A percentile compares a stretch with the other conserved stretches of the same genome.
Conservation (phyloP, 108 stramenopile genomes). For the Mediolabrus comicus region DNA sequence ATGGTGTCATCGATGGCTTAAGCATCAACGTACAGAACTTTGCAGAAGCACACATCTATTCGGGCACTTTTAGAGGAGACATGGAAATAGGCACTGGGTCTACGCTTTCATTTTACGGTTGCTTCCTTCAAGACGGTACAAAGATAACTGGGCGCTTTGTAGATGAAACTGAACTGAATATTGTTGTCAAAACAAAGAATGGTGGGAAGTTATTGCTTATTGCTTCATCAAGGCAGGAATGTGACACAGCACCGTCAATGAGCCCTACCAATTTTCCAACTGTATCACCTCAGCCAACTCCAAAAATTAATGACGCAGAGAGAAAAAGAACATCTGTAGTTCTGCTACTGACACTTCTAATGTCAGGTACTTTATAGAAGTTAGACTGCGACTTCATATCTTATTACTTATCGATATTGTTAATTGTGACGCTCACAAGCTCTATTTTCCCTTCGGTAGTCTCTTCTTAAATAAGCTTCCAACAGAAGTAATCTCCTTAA, state of each 20-base stretch:
- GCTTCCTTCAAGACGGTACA: neutral
- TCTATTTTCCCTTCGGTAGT: constrained; percentile 24
- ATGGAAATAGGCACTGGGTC: constrained; percentile 1
- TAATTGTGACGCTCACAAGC: too few species aligned
- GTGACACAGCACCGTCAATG: constrained; percentile 2
- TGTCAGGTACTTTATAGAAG: too few species aligned
- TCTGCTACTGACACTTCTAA: neutral
- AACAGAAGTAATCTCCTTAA: neutral
- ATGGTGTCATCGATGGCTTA: neutral
- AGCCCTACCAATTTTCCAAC: constrained; percentile 7
- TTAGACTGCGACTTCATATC: too few species aligned
- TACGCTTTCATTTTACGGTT: constrained; percentile 1
- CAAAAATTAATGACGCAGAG: neutral
- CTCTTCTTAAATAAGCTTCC: constrained; percentile 14
- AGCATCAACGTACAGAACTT: constrained; percentile 4
- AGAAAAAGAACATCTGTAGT: neutral
- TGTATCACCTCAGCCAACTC: neutral
- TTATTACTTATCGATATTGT: too few species aligned
- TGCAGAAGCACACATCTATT: constrained; percentile 12
- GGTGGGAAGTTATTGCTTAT: neutral
- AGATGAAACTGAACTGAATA: neutral
- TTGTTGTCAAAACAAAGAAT: neutral
- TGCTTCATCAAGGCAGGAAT: constrained; percentile 1
- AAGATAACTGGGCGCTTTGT: neutral
- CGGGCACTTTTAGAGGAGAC: neutral